phyloP scores from a whole-genome alignment of 1,284 basidiomycete genomes.

The Ganoderma meredithae region DNA sequence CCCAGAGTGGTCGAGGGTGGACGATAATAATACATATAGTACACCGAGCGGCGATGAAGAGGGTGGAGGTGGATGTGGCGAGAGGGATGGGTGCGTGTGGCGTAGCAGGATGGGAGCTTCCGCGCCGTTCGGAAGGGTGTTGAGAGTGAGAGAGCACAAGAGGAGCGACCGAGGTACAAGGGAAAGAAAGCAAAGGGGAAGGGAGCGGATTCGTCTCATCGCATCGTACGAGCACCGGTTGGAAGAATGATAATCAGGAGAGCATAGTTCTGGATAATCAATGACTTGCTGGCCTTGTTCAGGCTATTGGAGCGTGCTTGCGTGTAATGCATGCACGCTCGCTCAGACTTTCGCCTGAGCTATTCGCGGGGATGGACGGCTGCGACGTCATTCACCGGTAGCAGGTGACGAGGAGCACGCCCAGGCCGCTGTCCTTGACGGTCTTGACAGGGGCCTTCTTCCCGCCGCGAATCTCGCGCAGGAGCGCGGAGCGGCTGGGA shows the following conservation, averaged over 20 bases:
- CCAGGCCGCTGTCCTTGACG: constrained; percentile 71
- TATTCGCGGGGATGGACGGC: not conserved
- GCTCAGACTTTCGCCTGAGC: constrained; percentile 24
- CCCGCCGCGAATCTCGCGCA: constrained; percentile 61
- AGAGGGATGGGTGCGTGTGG: not conserved
- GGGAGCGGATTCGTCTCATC: constrained; percentile 3
- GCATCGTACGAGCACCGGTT: not conserved
- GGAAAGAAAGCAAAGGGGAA: not conserved
- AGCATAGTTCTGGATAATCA: constrained; percentile 12
- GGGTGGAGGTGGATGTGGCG: not conserved
- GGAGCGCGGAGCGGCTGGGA: constrained; percentile 63
- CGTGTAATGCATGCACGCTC: constrained; percentile 8
- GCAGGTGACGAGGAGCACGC: constrained; percentile 62
- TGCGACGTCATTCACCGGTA: constrained; percentile 29
- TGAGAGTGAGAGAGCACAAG: not conserved
- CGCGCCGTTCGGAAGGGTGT: not conserved
- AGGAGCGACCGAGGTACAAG: not conserved
- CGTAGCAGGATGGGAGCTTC: not conserved
- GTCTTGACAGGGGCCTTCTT: constrained; percentile 49
- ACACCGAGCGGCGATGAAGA: constrained; percentile 17
- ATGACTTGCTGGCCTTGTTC: constrained; percentile 7
- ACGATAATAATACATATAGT: constrained; percentile 23
- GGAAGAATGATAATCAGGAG: not conserved
- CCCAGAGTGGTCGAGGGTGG: not conserved
- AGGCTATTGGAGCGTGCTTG: constrained; percentile 8